A percentile compares a stretch with the other conserved stretches of the same genome.
Conservation (phyloP, 2,329 filamentous ascomycete genomes). For the Fusarium veterinarium region DNA sequence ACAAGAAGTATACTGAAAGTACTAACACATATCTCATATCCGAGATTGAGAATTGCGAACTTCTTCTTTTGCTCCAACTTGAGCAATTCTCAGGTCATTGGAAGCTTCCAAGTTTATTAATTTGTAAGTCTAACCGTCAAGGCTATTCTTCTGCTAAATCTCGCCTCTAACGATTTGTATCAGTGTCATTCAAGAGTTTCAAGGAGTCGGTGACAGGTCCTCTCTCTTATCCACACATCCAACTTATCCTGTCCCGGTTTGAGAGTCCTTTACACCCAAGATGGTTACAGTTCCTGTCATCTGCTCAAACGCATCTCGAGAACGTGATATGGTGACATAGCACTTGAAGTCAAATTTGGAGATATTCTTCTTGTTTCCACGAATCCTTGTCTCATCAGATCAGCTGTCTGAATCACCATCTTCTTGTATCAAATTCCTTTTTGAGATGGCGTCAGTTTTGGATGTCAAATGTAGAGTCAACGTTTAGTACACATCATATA, state of each 20-base stretch:
- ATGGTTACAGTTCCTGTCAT: background rate
- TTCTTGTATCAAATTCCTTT: background rate
- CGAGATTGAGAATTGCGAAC: background rate
- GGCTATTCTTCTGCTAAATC: background rate
- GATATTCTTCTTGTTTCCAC: background rate
- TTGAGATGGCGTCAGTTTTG: background rate
- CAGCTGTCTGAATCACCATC: background rate
- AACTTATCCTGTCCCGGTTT: background rate
- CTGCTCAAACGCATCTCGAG: background rate
- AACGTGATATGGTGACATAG: background rate
- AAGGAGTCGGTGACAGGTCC: background rate
- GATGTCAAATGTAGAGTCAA: fast-evolving
- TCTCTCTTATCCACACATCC: background rate
- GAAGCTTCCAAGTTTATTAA: background rate
- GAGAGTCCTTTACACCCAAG: background rate
- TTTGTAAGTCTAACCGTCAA: background rate
- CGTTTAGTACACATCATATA: background rate
- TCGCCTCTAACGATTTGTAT: background rate
- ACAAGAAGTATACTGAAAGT: background rate
- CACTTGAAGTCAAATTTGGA: background rate
- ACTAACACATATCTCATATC: background rate
- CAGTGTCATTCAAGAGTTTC: background rate
- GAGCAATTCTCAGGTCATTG: background rate
- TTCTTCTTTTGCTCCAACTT: background rate
- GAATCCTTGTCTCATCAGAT: background rate